A percentile compares a stretch with the other conserved stretches of the same genome.
Conservation (phyloP, 257 asterid species). For the Solanum stenotomum region DNA sequence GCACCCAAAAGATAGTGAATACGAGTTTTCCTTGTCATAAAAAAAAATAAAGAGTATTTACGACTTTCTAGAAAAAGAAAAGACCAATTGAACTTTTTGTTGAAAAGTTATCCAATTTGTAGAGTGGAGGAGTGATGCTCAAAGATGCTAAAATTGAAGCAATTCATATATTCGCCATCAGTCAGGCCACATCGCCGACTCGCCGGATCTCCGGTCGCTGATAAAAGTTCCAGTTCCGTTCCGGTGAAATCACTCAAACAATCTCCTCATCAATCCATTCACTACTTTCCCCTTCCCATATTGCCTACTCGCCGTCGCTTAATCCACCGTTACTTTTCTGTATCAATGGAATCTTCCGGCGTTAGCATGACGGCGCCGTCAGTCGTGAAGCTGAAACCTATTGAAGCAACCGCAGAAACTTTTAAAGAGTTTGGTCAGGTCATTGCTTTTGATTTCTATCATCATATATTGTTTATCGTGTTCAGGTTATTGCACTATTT, state of each 20-base stretch:
- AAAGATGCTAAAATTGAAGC: background rate
- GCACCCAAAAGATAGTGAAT: too few relatives aligned
- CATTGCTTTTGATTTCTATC: slow-evolving; percentile 10
- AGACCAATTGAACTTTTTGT: too few relatives aligned
- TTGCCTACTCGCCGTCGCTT: background rate
- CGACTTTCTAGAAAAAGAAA: too few relatives aligned
- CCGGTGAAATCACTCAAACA: background rate
- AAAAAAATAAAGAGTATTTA: too few relatives aligned
- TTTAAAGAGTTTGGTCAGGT: slow-evolving; percentile 82
- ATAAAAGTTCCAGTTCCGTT: background rate
- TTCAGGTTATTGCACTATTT: background rate
- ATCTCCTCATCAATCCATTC: background rate
- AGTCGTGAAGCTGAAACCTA: slow-evolving; percentile 40
- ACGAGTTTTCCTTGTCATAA: too few relatives aligned
- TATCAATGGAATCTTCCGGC: slow-evolving; percentile 13
- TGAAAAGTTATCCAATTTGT: background rate
- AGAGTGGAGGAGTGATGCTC: background rate
- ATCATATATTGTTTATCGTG: background rate
- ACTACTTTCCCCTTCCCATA: background rate
- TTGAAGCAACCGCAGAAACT: slow-evolving; percentile 72
- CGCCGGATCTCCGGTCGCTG: background rate
- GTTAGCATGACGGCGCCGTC: slow-evolving; percentile 11
- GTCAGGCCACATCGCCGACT: background rate
- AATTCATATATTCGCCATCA: background rate
- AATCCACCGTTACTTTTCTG: background rate